Conservation (phyloP, 148 eudicot species). For the Diospyros kaki region DNA sequence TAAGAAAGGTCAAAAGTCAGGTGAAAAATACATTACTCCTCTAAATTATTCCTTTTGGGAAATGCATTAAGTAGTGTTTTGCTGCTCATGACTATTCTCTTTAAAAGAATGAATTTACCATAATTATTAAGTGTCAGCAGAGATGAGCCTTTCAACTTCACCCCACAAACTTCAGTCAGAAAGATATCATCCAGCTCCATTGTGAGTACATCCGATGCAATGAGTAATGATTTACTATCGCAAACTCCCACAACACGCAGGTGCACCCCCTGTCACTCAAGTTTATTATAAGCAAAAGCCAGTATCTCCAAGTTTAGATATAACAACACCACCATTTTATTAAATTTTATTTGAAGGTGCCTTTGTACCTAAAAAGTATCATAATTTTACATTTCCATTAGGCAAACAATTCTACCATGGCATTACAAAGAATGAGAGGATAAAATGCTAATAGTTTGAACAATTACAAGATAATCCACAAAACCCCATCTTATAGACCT, state of each 20-base stretch:
- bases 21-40: neutral
- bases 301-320: neutral
- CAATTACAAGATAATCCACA: too few relatives aligned
- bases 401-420: too few relatives aligned
- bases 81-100: too few relatives aligned
- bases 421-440: too few relatives aligned
- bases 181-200: slow-evolving; percentile 70
- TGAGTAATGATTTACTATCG: slow-evolving; percentile 71
- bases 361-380: too few relatives aligned
- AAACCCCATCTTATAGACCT: too few relatives aligned
- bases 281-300: neutral
- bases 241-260: slow-evolving; percentile 79
- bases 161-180: slow-evolving; percentile 47
- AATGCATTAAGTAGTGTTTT: neutral
- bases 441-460: too few relatives aligned
- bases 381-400: too few relatives aligned
- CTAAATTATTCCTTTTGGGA: neutral
- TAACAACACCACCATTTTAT: neutral
- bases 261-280: slow-evolving; percentile 54
- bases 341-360: too few relatives aligned
- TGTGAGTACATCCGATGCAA: slow-evolving; percentile 49
- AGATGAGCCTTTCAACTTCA: slow-evolving; percentile 57
- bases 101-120: slow-evolving; percentile 29
- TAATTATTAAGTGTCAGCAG: slow-evolving; percentile 34
- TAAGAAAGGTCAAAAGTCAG: neutral